Evolutionary conservation across 164 flowering plant genomes (phyloP).

Genomic region (Stephania yunnanensis): DNA sequence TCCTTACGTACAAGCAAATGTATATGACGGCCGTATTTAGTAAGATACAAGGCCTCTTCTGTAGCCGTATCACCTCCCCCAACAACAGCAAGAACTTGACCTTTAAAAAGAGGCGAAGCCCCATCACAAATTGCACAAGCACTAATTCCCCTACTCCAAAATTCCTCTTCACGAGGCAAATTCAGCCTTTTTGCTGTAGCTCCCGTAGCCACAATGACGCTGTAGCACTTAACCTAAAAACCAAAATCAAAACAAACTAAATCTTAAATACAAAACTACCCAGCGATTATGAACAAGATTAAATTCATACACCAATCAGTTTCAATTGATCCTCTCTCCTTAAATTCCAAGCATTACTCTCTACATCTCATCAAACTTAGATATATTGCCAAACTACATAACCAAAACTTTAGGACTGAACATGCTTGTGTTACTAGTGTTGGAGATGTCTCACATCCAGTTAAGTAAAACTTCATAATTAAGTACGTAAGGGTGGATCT

Average conservation of each 20-base stretch:
- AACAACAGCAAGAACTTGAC: slow-evolving; percentile 93
- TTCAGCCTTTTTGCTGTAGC: slow-evolving; percentile 82
- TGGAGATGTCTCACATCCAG: too few species aligned
- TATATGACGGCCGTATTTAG: slow-evolving; percentile 96
- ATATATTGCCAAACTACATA: not conserved
- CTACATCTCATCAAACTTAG: not conserved
- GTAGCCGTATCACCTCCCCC: slow-evolving; percentile 99
- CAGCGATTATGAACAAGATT: not conserved
- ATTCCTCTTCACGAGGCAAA: slow-evolving; percentile 90
- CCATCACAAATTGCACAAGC: slow-evolving; percentile 99
- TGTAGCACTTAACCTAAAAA: slow-evolving; percentile 79
- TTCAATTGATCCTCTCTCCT: not conserved
- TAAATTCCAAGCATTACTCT: not conserved
- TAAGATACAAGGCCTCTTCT: slow-evolving; percentile 91
- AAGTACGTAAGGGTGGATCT: too few species aligned
- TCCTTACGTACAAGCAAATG: slow-evolving; percentile 84
- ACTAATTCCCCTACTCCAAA: slow-evolving; percentile 97
- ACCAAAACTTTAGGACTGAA: not conserved
- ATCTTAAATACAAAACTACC: not conserved
- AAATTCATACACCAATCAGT: not conserved
- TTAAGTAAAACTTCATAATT: too few species aligned
- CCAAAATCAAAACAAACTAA: not conserved
- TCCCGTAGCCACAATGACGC: slow-evolving; percentile 83
- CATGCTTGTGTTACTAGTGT: not conserved
- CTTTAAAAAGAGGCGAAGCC: slow-evolving; percentile 88